Conservation (phyloP, 352 stramenopile genomes). For the Thalassiosira hispida region DNA sequence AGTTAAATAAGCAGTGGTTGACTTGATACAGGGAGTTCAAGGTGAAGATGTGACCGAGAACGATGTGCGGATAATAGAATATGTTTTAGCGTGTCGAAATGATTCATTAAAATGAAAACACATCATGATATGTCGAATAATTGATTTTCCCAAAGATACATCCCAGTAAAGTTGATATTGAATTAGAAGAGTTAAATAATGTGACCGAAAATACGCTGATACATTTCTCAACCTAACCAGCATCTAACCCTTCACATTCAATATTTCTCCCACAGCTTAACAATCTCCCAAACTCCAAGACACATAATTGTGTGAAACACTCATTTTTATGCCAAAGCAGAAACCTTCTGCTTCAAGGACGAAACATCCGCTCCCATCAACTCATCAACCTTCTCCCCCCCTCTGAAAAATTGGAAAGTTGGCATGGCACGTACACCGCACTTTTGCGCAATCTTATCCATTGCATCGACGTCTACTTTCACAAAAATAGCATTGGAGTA, state of each 20-base stretch:
- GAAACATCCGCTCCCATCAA: conserved; percentile 84
- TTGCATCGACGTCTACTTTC: conserved; percentile 83
- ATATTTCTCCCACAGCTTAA: background rate
- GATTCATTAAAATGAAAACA: conserved; percentile 52
- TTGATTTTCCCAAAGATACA: background rate
- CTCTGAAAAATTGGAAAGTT: conserved; percentile 95
- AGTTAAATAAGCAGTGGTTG: conserved; percentile 61
- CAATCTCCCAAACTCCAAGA: background rate
- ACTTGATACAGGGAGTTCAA: conserved; percentile 77
- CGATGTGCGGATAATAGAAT: conserved; percentile 70
- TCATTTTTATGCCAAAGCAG: conserved; percentile 30
- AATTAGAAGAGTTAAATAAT: conserved; percentile 18
- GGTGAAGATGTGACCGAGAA: conserved; percentile 27
- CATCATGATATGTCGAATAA: background rate
- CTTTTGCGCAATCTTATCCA: conserved; percentile 75
- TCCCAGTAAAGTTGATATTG: background rate
- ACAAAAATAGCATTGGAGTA: conserved; percentile 65
- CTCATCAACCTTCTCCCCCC: conserved; percentile 89
- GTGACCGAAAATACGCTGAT: no score
- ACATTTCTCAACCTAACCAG: no score
- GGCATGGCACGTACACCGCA: conserved; percentile 92
- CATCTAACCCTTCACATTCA: no score
- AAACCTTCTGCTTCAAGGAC: conserved; percentile 39
- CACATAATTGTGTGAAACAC: no score
- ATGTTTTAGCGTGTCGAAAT: conserved; percentile 75